A percentile compares a stretch with the other conserved stretches of the same genome.
Conservation (phyloP, 1,284 basidiomycete genomes). For the Melampsora larici-populina region DNA sequence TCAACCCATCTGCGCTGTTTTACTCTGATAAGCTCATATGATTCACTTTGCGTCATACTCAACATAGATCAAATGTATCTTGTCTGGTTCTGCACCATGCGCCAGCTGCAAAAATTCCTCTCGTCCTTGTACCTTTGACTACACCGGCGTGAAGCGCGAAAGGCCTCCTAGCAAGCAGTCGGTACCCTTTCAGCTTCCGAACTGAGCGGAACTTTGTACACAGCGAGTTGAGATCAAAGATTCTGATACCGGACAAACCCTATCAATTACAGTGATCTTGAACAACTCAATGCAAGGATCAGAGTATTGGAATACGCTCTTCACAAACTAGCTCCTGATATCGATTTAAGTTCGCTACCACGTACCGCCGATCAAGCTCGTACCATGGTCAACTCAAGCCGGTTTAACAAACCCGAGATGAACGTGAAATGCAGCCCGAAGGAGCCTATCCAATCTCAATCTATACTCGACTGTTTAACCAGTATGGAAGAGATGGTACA, state of each 20-base stretch:
- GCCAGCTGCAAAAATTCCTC: conserved; percentile 6
- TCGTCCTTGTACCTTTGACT: conserved; percentile 18
- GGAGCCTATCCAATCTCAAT: neutral
- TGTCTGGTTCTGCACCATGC: neutral
- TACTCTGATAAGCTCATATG: neutral
- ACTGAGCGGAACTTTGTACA: neutral
- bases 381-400: conserved; percentile 11
- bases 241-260: neutral
- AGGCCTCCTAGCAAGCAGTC: conserved; percentile 29
- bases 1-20: neutral
- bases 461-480: neutral
- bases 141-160: conserved; percentile 21
- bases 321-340: conserved; percentile 11
- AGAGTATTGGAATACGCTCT: conserved; percentile 14
- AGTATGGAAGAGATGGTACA: neutral
- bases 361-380: conserved; percentile 30
- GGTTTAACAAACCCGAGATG: neutral
- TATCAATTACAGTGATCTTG: conserved; percentile 11
- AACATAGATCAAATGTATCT: conserved; percentile 28
- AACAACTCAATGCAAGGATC: conserved; percentile 30
- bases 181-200: neutral
- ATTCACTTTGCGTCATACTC: neutral
- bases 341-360: conserved; percentile 28
- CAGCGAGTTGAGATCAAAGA: neutral
- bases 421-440: neutral